phyloP scores from a whole-genome alignment of 1,284 basidiomycete genomes.

The Sporisorium scitamineum region DNA sequence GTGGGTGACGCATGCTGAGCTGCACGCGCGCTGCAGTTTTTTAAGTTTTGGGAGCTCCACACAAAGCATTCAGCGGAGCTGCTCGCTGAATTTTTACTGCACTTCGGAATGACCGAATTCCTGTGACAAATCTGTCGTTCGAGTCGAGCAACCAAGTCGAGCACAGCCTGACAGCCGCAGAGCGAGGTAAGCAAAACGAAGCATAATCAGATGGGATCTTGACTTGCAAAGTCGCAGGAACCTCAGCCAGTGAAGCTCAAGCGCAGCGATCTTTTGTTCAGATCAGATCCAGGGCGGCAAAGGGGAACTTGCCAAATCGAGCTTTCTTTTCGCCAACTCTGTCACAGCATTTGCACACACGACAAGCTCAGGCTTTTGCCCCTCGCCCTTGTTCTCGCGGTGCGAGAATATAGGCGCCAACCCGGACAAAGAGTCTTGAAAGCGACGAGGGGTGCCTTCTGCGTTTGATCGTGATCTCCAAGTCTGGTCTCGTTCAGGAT shows the following conservation, averaged over 20 bases:
- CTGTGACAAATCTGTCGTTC: no score
- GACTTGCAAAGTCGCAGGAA: background rate
- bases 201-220: background rate
- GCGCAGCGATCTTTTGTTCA: background rate
- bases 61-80: background rate
- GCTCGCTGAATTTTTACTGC: background rate
- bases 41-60: background rate
- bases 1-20: constrained; percentile 3
- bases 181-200: background rate
- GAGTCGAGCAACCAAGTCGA: background rate
- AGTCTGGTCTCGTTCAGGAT: no score
- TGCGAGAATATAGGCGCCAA: background rate
- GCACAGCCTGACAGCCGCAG: background rate
- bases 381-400: background rate
- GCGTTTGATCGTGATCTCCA: background rate
- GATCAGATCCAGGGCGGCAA: background rate
- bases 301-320: background rate
- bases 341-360: background rate
- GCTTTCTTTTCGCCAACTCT: background rate
- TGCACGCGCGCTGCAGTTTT: background rate
- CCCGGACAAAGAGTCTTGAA: background rate
- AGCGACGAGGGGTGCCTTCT: background rate
- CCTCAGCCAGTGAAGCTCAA: background rate
- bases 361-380: background rate
- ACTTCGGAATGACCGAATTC: background rate